Base-by-base conservation (phyloP, 2,329 filamentous ascomycete genomes). In the Didymella pinodella region DNA sequence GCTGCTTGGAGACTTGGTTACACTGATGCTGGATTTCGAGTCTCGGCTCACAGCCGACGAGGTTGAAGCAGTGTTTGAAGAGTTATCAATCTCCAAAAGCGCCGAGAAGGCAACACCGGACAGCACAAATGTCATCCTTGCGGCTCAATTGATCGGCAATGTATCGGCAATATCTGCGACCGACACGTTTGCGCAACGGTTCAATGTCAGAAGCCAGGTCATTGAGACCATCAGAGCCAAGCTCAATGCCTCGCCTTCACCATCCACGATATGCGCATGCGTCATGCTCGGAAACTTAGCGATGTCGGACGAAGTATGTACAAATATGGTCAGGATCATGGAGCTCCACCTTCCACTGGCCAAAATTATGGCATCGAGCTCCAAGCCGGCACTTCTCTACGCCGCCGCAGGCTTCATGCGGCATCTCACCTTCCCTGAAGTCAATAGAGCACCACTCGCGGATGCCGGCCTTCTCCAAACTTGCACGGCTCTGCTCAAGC, bases 241-340 rank as follows among this genome's bases (percentile, higher is more conserved):
- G 38, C 44, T 76, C 22, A 55, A 63, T 18, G 61, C 63, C 16
- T 47, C 63, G 34, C 57, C 55, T 46, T 62, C 63, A 4, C 75
- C 71, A 38, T 74, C 69, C 6, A 71, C 66, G 1, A 72, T 77
- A 34, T 77, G 70, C 43, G 67, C 70, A 31, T 78, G 74, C 51
- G 71, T 78, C 38, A 73, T 76, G 45, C 70, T 78, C n/a, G 76
- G 75, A 4, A 78, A 78, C 43, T 55, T 77, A 28, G 75, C 75
- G 6, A 75, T 75, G 53, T 74, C 74, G 2, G 75, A 78, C 43
- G 57, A 70, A 48, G 64, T 69, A 2, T 76, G 70, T 48, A 72
- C 70, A 16, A 60, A 72, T 16, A 75, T 78, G 72, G 75, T 77
- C 34, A 65, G 73, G 53, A 69, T 71, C 10, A 66, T 70, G 65